These are phyloP conservation scores for Acanthamoeba castellanii DNA, from an alignment of 208 protist species.

Conservation along the genomic window DNA sequence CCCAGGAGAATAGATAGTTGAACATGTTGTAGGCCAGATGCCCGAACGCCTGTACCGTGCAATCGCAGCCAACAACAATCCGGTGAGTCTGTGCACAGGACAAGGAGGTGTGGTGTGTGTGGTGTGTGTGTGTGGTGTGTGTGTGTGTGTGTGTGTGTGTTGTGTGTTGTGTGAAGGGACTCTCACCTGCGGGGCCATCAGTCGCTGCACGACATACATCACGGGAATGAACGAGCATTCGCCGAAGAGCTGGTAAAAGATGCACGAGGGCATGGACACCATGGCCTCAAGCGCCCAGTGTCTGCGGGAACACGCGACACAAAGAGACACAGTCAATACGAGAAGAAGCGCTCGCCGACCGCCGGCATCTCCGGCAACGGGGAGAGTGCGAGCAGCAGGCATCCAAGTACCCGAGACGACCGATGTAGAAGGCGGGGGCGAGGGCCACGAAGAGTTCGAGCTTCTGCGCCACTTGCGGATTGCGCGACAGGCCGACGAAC, in stretches of 20 bases:
- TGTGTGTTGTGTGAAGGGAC: no score
- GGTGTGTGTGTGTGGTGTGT: background rate
- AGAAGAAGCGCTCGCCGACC: no score
- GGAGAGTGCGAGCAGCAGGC: no score
- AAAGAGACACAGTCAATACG: background rate
- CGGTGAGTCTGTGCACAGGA: background rate
- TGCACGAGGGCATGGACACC: background rate
- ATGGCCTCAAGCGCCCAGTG: constrained; percentile 28
- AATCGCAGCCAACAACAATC: background rate
- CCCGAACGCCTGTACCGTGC: background rate
- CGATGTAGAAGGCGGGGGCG: constrained; percentile 28
- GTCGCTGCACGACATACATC: background rate
- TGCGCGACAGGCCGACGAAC: constrained; percentile 43
- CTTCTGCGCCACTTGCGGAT: constrained; percentile 4
- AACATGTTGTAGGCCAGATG: constrained; percentile 69
- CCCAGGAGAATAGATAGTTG: constrained; percentile 66
- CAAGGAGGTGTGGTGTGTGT: background rate
- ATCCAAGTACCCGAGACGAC: background rate
- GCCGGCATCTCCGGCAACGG: no score
- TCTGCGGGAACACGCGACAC: background rate
- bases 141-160: no score
- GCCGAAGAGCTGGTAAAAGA: constrained; percentile 26
- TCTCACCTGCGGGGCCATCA: background rate
- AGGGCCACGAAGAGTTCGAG: constrained; percentile 47
- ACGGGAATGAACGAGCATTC: background rate